Percentiles rank a stretch among this genome's conserved stretches.
phyloP scores from a whole-genome alignment of 2,329 filamentous ascomycete species.

The Pseudogymnoascus sp. region DNA sequence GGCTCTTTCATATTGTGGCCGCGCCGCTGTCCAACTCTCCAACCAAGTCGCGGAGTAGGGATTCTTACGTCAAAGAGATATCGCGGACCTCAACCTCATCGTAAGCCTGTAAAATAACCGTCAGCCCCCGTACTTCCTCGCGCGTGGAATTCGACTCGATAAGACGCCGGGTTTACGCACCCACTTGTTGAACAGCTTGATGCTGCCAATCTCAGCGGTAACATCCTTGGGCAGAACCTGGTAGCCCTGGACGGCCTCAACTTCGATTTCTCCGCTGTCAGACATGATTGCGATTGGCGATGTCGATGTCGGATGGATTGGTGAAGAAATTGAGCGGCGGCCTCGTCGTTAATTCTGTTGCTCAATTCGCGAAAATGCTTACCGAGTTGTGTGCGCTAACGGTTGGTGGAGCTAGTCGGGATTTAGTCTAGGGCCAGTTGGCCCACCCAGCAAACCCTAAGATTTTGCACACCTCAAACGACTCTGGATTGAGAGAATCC shows the following conservation, averaged over 20 bases:
- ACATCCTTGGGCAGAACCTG: slow-evolving; percentile 89
- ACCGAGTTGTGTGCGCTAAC: slow-evolving; percentile 7
- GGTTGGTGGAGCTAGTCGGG: neutral
- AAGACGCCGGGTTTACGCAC: slow-evolving; percentile 9
- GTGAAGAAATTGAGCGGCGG: slow-evolving; percentile 8
- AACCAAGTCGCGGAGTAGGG: slow-evolving; percentile 15
- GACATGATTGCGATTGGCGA: slow-evolving; percentile 60
- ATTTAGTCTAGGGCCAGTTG: slow-evolving; percentile 6
- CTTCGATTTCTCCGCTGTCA: slow-evolving; percentile 90
- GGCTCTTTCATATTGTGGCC: neutral
- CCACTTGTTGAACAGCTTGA: slow-evolving; percentile 99
- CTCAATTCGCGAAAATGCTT: slow-evolving; percentile 9
- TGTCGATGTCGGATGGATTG: slow-evolving; percentile 9
- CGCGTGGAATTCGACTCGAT: slow-evolving; percentile 3
- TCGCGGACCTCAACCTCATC: slow-evolving; percentile 99
- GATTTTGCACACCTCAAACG: slow-evolving; percentile 5
- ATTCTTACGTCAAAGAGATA: slow-evolving; percentile 96
- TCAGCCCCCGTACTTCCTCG: slow-evolving; percentile 5
- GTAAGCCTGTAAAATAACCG: slow-evolving; percentile 50
- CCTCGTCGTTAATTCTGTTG: slow-evolving; percentile 8
- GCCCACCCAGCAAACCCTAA: slow-evolving; percentile 7
- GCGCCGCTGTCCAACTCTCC: neutral
- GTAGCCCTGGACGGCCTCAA: slow-evolving; percentile 68
- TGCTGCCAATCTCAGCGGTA: slow-evolving; percentile 75
- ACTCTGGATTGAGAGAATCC: slow-evolving; percentile 5